Evolutionary conservation across 257 asterid species (phyloP), one percentile per base, ranked within the genome.

Genomic region (Solanum appendiculatum): DNA sequence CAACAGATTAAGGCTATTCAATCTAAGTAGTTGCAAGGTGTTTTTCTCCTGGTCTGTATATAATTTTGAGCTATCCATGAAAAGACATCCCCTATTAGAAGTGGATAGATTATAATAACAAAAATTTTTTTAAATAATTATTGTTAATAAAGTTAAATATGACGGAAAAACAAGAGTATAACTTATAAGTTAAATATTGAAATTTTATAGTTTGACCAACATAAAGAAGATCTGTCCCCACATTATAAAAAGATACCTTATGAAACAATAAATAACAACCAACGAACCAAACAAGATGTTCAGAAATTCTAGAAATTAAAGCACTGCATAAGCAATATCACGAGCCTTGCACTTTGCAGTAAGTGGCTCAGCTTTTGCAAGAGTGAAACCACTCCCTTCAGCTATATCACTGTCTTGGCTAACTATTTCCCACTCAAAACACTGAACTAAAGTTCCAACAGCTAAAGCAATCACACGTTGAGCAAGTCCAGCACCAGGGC

Each of bases 401-500:
- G 27, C 44, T 13, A 88, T 56, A 70, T 86, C 86, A 7, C 73
- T 54, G 54, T 31, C 87, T 9, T 82, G 39, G 40, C 44, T 69
- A 56, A 58, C 31, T 34, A 85, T 63, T 82, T 82, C 42, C 90
- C 90, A 86, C 46, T 86, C 87, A 33, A 86, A 88, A 56, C 87
- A 51, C 42, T 84, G 89, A 11, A 89, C 56, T 13, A 89, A 54
- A 58, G 89, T 48, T 39, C 85, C 91, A 51, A 89, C 39, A 7
- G 70, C 37, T 74, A 89, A 77, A 8, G 82, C 86, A 8, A 86
- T 34, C 21, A 89, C 37, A 48, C 88, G 84, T 64, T 68, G 87
- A 7, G 84, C 87, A 27, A 86, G 86, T 33, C 86, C 86, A 25
- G 56, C 68, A 36, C 89, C 91, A 7, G 89, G 91, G 51, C 91